A percentile compares a stretch with the other conserved stretches of the same genome.
These are phyloP conservation scores for Coffea canephora DNA, from an alignment of 257 asterid genomes.

Conservation along the genomic window DNA sequence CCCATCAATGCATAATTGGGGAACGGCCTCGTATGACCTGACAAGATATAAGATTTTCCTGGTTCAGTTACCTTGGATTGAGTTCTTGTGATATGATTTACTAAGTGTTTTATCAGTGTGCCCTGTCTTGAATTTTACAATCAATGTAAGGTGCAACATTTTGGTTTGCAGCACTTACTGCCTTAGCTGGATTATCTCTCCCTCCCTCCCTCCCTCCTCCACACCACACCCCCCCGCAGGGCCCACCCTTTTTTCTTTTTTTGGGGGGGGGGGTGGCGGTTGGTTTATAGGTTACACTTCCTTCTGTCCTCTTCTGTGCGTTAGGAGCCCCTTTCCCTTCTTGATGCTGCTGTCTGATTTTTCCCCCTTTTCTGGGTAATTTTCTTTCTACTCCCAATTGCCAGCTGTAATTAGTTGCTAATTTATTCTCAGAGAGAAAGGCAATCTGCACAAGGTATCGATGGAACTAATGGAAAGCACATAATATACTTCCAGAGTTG, in stretches of 20 bases:
- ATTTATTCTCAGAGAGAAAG: conserved; percentile 67
- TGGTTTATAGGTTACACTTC: background rate
- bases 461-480: conserved; percentile 66
- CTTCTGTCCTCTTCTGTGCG: background rate
- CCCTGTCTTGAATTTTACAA: background rate
- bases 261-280: too few relatives aligned
- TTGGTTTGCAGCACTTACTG: background rate
- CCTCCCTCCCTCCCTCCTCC: too few relatives aligned
- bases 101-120: background rate
- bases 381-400: background rate
- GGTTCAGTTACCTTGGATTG: background rate
- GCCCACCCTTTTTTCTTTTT: too few relatives aligned
- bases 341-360: background rate
- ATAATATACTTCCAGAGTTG: conserved; percentile 82
- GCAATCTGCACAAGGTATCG: conserved; percentile 48
- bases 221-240: too few relatives aligned
- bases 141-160: background rate
- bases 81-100: background rate
- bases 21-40: background rate
- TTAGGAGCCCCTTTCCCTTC: background rate
- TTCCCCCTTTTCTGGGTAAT: background rate
- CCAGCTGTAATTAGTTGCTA: background rate
- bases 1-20: background rate
- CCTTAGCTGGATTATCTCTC: background rate
- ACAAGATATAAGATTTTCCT: background rate